These are phyloP conservation scores for Penicillium atrosanguineum DNA, from an alignment of 495 filamentous ascomycete genomes.

Conservation along the genomic window DNA sequence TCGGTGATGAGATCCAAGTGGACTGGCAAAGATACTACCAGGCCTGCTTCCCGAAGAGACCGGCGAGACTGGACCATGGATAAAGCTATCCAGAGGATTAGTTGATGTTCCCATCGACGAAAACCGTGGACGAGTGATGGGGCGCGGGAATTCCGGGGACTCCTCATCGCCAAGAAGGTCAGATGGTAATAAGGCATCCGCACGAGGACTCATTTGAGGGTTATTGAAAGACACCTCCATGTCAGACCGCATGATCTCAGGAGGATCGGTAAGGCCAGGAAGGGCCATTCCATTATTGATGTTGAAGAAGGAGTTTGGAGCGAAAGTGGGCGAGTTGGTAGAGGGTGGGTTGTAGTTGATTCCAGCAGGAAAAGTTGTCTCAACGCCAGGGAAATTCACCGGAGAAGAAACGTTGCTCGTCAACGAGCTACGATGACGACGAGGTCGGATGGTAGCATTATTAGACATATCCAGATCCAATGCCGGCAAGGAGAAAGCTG, in stretches of 20 bases:
- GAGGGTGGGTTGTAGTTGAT: conserved; percentile 44
- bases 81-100: conserved; percentile 33
- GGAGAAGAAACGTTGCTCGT: conserved; percentile 49
- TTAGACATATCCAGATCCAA: conserved; percentile 44
- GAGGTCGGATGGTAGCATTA: conserved; percentile 43
- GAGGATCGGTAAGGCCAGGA: conserved; percentile 35
- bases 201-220: conserved; percentile 78
- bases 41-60: conserved; percentile 62
- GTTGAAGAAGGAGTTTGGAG: conserved; percentile 53
- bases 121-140: conserved; percentile 37
- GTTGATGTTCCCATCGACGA: conserved; percentile 36
- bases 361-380: conserved; percentile 34
- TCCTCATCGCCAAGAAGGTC: conserved; percentile 80
- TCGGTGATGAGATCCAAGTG: conserved; percentile 61
- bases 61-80: conserved; percentile 66
- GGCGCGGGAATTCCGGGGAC: conserved; percentile 50
- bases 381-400: conserved; percentile 40
- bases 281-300: conserved; percentile 57
- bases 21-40: conserved; percentile 65
- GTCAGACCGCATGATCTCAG: conserved; percentile 40
- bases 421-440: conserved; percentile 48
- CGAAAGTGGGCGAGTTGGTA: conserved; percentile 50
- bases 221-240: conserved; percentile 52
- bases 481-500: conserved; percentile 43
- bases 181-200: conserved; percentile 72